Conservation (phyloP, 2,329 filamentous ascomycete genomes). For the Cercospora sp. region DNA sequence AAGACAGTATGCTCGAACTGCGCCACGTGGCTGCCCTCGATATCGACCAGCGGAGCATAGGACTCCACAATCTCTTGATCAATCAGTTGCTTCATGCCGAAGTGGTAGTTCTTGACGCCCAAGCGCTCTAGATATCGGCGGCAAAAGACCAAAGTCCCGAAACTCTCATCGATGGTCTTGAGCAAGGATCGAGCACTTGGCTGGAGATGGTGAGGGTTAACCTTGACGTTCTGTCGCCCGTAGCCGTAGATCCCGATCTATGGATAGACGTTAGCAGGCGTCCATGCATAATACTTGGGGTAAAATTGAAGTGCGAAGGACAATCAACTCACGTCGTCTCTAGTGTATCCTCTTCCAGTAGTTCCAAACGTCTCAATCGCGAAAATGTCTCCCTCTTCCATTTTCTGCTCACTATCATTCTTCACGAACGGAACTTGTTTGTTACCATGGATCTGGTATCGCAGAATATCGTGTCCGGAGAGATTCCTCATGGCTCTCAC, state of each 20-base stretch:
- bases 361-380: slow-evolving; percentile 96
- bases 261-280: slow-evolving; percentile 2
- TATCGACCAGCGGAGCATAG: slow-evolving; percentile 85
- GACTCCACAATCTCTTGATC: slow-evolving; percentile 80
- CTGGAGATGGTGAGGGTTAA: slow-evolving; percentile 71
- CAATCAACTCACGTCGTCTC: slow-evolving; percentile 68
- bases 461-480: slow-evolving; percentile 86
- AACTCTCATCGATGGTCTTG: slow-evolving; percentile 93
- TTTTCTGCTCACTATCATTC: slow-evolving; percentile 83
- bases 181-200: slow-evolving; percentile 80
- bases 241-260: slow-evolving; percentile 84
- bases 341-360: slow-evolving; percentile 84
- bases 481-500: slow-evolving; percentile 85
- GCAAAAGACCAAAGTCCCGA: slow-evolving; percentile 88
- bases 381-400: slow-evolving; percentile 96
- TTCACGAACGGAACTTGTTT: slow-evolving; percentile 96
- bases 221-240: slow-evolving; percentile 66
- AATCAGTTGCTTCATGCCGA: slow-evolving; percentile 86
- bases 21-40: slow-evolving; percentile 92
- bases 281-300: neutral
- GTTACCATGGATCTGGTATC: slow-evolving; percentile 85
- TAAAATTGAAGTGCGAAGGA: neutral
- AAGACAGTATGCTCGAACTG: slow-evolving; percentile 73
- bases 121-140: slow-evolving; percentile 86
- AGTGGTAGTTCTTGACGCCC: slow-evolving; percentile 91